These are phyloP conservation scores for Dimocarpus longan DNA, from an alignment of 345 rosid species.

Conservation along the genomic window DNA sequence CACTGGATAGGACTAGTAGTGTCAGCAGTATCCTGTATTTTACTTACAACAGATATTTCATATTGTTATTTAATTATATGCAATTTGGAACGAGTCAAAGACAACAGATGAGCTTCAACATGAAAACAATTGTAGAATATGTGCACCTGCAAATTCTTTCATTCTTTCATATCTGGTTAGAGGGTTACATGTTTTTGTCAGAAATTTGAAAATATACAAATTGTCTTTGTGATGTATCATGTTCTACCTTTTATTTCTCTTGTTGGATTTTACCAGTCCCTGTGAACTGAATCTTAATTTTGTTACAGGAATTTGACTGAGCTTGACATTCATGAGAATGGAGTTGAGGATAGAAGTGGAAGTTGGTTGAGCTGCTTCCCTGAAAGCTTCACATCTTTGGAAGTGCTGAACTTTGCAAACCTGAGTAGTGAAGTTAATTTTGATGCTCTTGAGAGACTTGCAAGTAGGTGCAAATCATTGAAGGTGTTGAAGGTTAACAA, in stretches of 20 bases:
- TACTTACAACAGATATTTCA: no score
- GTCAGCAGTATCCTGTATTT: neutral
- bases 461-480: conserved; percentile 55
- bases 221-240: neutral
- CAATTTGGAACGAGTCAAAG: neutral
- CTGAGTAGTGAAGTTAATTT: conserved; percentile 50
- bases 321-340: conserved; percentile 72
- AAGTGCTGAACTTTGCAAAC: conserved; percentile 58
- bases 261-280: neutral
- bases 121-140: neutral
- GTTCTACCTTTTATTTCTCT: neutral
- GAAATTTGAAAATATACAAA: neutral
- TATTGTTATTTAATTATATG: neutral
- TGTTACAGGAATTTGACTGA: conserved; percentile 60
- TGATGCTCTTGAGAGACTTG: conserved; percentile 63
- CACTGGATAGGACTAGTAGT: neutral
- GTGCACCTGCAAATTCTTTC: neutral
- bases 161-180: neutral
- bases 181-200: neutral
- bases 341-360: conserved; percentile 55
- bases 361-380: conserved; percentile 72
- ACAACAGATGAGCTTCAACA: neutral
- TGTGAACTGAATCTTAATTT: conserved; percentile 14
- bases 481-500: conserved; percentile 60
- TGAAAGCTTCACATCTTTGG: conserved; percentile 55